Base-by-base conservation (phyloP, 768 basidiomycete species). In the Tricholoma matsutake region DNA sequence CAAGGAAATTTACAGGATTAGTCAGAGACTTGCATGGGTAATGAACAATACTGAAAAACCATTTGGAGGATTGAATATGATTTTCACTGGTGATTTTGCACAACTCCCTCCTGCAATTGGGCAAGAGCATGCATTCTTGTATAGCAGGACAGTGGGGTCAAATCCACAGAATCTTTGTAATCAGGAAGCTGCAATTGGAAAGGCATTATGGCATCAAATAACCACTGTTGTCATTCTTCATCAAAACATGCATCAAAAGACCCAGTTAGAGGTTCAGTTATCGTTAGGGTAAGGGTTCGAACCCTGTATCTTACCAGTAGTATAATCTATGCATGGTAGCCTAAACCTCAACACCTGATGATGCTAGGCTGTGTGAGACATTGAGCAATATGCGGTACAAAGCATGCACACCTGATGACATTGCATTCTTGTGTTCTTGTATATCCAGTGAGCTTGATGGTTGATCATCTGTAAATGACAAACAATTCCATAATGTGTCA, bases 41-140 rank as follows among this genome's bases (percentile, higher is more conserved):
- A 64, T 68, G 20, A 61, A 66, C n/a, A 54, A 61, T 10, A 10
- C 58, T 1, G 56, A 65, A 11, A 28, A 47, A 8, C 65, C 74
- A 6, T 77, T 77, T 66, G 76, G 75, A 11, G 75, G 76, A 0
- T 59, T 75, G 9, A 76, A 72, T 43, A 69, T 56, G 32, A 56
- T 56, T 37, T 56, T 56, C 41, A 35, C 54, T 31, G 54, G 54
- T 39, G 54, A 56, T 39, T 37, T n/a, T 56, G 54, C 54, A 20
- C 54, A 56, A 32, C 41, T 56, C 11, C 54, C 54, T 34, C 54
- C 54, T 56, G 54, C 25, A 37, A 39, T 39, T 56, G 54, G 54
- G 8, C 32, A 37, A 34, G 54, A 54, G 10, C 54, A 54, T 54
- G 54, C 31, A 35, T 54, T 32, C 18, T 37, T 56, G 13, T 56